phyloP scores from a whole-genome alignment of 345 rosid species.

The Bretschneidera sinensis region DNA sequence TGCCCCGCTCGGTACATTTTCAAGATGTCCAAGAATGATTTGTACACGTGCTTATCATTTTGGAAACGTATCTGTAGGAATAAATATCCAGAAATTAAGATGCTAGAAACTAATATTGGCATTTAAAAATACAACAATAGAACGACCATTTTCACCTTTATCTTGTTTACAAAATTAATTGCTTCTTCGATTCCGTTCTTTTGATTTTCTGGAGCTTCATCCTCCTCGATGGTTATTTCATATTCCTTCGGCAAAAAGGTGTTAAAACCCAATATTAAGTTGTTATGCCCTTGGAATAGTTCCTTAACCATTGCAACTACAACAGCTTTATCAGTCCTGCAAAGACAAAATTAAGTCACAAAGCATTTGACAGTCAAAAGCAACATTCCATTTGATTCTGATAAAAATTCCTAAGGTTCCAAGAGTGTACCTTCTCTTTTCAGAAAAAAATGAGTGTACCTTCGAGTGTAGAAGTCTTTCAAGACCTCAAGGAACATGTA shows the following conservation, averaged over 20 bases:
- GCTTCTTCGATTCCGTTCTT: slow-evolving; percentile 86
- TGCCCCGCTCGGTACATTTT: slow-evolving; percentile 85
- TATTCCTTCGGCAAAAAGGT: slow-evolving; percentile 92
- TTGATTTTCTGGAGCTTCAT: too few relatives aligned
- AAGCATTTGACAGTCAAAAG: slow-evolving; percentile 9
- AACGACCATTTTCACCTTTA: slow-evolving; percentile 51
- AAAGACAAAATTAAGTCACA: slow-evolving; percentile 8
- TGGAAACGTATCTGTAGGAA: slow-evolving; percentile 75
- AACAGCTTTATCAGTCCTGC: slow-evolving; percentile 92
- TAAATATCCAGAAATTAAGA: slow-evolving; percentile 17
- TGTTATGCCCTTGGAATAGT: slow-evolving; percentile 86
- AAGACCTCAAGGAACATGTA: slow-evolving; percentile 85
- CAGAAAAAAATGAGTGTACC: too few relatives aligned
- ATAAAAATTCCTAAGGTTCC: neutral
- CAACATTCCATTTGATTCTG: slow-evolving; percentile 11
- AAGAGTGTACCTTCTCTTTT: too few relatives aligned
- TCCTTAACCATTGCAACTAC: slow-evolving; percentile 90
- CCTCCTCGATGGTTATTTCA: slow-evolving; percentile 81
- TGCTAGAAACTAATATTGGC: neutral
- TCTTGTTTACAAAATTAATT: slow-evolving; percentile 67
- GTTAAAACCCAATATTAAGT: slow-evolving; percentile 84
- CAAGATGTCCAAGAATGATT: slow-evolving; percentile 75
- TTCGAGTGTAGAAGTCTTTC: slow-evolving; percentile 96
- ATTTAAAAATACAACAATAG: slow-evolving; percentile 9
- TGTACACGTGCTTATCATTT: slow-evolving; percentile 79